Base-by-base conservation (phyloP, 1,284 basidiomycete species). In the Ustilago xerochloae region DNA sequence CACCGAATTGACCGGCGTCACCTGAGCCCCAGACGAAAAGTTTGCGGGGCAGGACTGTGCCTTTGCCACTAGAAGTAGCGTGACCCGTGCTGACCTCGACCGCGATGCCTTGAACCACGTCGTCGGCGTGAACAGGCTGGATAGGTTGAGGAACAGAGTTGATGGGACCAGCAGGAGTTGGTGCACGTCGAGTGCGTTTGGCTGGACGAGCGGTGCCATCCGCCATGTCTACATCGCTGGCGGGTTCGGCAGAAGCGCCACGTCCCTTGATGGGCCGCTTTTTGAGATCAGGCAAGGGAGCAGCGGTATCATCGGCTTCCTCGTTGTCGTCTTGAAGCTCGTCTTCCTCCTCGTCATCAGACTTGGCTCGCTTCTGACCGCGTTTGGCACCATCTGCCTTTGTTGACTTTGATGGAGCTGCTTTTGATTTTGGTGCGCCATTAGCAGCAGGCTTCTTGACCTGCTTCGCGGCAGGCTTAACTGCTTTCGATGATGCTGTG, bases 11-110 rank as follows among this genome's bases (percentile, higher is more conserved):
- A 24, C 82, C 82, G 10, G 80, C 79, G 47, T 84, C 82, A 28
- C 81, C 82, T 8, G 77, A 82, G 32, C 82, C 82, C 77, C 80
- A 84, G 2, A 84, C 80, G 56, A 84, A 83, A 46, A 82, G 71
- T 59, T 81, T 77, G n/a, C 80, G 74, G 2, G 74, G 64, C 13
- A 81, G 68, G 29, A 79, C 68, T 10, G 46, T 49, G 28, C 69
- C 68, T 12, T 72, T 64, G 16, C 63, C 71, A 2, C 54, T 28
- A 1, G 68, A 58, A 8, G 68, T 33, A 9, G 38, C 24, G 12
- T 33, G 52, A 13, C 61, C 66, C 0, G 51, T 58, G 56, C 33
- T 63, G 35, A 69, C 66, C 33, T 63, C 66, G 16, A 69, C 66
- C 20, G 66, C 66, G 35, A 61, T 66, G 20, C 72, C 72, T 29